Conservation (phyloP, 179 eudicot genomes). For the Pouteria campechiana region DNA sequence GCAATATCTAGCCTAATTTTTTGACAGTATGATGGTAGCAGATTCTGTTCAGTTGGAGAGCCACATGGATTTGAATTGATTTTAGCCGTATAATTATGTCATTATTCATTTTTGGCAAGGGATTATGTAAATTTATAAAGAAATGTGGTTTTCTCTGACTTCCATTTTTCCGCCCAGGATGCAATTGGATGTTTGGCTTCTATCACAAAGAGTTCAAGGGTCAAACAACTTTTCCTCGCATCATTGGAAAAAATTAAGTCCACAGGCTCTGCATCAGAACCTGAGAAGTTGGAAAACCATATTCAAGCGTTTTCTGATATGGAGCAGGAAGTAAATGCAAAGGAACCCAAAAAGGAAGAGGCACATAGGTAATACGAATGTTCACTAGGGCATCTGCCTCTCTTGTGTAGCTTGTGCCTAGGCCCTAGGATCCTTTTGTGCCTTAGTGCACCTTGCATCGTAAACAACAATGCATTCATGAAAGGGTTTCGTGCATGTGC, state of each 20-base stretch:
- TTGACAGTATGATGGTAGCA: no score
- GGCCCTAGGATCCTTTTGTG: no score
- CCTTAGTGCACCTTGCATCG: no score
- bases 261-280: slow-evolving; percentile 17
- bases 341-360: slow-evolving; percentile 12
- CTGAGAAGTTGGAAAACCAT: slow-evolving; percentile 15
- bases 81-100: not conserved
- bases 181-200: slow-evolving; percentile 64
- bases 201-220: slow-evolving; percentile 40
- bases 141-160: slow-evolving; percentile 4
- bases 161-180: slow-evolving; percentile 33
- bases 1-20: no score
- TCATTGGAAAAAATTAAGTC: slow-evolving; percentile 45
- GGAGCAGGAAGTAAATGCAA: slow-evolving; percentile 10
- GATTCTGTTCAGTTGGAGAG: no score
- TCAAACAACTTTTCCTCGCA: slow-evolving; percentile 37
- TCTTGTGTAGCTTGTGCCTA: no score
- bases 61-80: no score
- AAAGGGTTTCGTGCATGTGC: no score
- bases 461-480: no score
- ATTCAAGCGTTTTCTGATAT: slow-evolving; percentile 19
- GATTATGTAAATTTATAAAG: no score
- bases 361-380: slow-evolving; percentile 39
- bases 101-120: not conserved
- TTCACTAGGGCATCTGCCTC: no score